Evolutionary conservation across 495 filamentous ascomycete species (phyloP).

Genomic region (Penicillium herquei): DNA sequence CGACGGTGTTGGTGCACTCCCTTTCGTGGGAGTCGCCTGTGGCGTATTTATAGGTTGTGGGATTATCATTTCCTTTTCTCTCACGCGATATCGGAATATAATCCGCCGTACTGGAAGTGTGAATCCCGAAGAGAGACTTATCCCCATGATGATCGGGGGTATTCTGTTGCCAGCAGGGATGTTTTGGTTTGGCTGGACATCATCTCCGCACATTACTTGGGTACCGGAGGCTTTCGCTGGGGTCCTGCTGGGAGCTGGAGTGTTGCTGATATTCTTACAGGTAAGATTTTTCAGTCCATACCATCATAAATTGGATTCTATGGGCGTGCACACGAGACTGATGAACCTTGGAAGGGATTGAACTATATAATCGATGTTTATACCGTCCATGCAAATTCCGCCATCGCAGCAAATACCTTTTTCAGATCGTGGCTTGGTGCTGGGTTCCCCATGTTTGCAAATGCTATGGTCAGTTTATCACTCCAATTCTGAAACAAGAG

Average conservation of each 20-base stretch:
- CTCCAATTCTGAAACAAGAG: background rate
- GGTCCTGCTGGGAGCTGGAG: background rate
- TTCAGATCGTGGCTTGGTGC: background rate
- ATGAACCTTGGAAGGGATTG: background rate
- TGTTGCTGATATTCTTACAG: constrained; percentile 5
- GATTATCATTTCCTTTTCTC: background rate
- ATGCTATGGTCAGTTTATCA: background rate
- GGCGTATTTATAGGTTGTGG: constrained; percentile 28
- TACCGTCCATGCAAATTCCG: constrained; percentile 6
- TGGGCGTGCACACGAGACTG: too few relatives aligned
- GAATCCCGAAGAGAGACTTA: background rate
- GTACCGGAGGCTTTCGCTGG: background rate
- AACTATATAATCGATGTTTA: constrained; percentile 11
- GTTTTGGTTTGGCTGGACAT: constrained; percentile 9
- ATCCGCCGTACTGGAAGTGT: background rate
- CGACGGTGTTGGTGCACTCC: constrained; percentile 42
- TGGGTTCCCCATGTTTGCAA: background rate
- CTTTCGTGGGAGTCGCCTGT: constrained; percentile 53
- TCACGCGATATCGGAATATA: background rate
- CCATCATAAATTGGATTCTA: too few relatives aligned
- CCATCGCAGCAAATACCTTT: constrained; percentile 2
- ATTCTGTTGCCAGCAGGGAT: constrained; percentile 1
- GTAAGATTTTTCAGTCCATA: background rate
- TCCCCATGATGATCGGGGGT: constrained; percentile 2
- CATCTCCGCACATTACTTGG: background rate